phyloP scores from a whole-genome alignment of 148 eudicot genomes.

The Nepenthes mirabilis region DNA sequence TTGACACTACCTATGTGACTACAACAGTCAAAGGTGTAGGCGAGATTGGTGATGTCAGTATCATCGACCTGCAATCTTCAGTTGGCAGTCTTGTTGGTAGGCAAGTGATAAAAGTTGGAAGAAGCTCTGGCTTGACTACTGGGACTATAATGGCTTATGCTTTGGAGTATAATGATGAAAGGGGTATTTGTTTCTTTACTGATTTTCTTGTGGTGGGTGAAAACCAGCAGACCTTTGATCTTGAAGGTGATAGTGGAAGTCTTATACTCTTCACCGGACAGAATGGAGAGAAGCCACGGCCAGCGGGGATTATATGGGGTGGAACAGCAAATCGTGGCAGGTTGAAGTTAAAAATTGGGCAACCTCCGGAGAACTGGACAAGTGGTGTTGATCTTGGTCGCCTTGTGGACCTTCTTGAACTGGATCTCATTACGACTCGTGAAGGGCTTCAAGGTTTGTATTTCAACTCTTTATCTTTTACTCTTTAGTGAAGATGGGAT shows the following conservation, averaged over 20 bases:
- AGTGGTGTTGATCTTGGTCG: slow-evolving; percentile 69
- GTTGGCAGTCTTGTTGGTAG: slow-evolving; percentile 43
- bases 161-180: slow-evolving; percentile 55
- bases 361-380: slow-evolving; percentile 63
- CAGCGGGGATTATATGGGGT: slow-evolving; percentile 70
- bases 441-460: slow-evolving; percentile 50
- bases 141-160: slow-evolving; percentile 71
- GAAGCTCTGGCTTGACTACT: slow-evolving; percentile 59
- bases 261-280: slow-evolving; percentile 47
- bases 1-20: slow-evolving; percentile 32
- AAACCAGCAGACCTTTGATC: slow-evolving; percentile 54
- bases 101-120: slow-evolving; percentile 60
- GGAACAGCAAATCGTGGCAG: slow-evolving; percentile 71
- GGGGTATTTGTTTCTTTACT: slow-evolving; percentile 56
- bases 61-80: slow-evolving; percentile 50
- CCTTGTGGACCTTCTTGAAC: slow-evolving; percentile 63
- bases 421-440: slow-evolving; percentile 44
- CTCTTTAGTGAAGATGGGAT: background rate
- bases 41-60: slow-evolving; percentile 42
- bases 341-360: slow-evolving; percentile 40
- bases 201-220: slow-evolving; percentile 66
- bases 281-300: slow-evolving; percentile 39
- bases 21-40: slow-evolving; percentile 53
- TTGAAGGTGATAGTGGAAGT: slow-evolving; percentile 73
- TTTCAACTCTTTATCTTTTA: background rate